Evolutionary conservation across 495 filamentous ascomycete species (phyloP).

Genomic region (Trypethelium eluteriae): DNA sequence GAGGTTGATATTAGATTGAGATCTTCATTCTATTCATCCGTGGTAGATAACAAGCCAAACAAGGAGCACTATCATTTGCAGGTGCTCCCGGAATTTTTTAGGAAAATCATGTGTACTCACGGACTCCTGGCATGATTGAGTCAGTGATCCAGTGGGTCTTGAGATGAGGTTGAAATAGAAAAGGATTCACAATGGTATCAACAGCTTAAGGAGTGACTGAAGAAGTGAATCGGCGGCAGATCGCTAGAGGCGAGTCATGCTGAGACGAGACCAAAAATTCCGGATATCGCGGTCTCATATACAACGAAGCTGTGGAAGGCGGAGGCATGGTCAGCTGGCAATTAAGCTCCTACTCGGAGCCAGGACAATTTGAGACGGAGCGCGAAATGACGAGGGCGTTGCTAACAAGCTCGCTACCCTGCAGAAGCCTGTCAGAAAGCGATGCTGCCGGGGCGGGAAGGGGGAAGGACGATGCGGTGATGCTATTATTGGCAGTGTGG

Average conservation of each 20-base stretch:
- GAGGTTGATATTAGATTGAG: constrained; percentile 8
- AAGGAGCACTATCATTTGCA: not conserved
- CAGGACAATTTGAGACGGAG: constrained; percentile 3
- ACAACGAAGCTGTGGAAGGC: not conserved
- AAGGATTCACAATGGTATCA: not conserved
- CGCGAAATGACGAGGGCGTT: constrained; percentile 6
- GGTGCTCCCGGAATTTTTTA: not conserved
- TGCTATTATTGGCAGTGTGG: constrained; percentile 10
- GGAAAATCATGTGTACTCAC: constrained; percentile 1
- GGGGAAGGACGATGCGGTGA: not conserved
- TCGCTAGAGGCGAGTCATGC: constrained; percentile 1
- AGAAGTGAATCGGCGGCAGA: not conserved
- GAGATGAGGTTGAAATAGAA: not conserved
- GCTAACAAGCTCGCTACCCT: constrained; percentile 6
- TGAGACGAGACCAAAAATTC: not conserved
- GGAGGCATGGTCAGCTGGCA: constrained; percentile 7
- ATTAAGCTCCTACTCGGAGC: constrained; percentile 11
- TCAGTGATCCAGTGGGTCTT: not conserved
- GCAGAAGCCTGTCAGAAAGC: constrained; percentile 3
- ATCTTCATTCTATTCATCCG: constrained; percentile 5
- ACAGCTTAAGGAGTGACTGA: not conserved
- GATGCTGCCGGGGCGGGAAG: not conserved
- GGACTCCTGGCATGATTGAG: constrained; percentile 14
- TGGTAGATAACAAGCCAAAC: not conserved
- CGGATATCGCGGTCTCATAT: constrained; percentile 3